Percentiles rank a stretch among this genome's conserved stretches.
phyloP scores from a whole-genome alignment of 331 rosid species.

The Rosa hybrid region DNA sequence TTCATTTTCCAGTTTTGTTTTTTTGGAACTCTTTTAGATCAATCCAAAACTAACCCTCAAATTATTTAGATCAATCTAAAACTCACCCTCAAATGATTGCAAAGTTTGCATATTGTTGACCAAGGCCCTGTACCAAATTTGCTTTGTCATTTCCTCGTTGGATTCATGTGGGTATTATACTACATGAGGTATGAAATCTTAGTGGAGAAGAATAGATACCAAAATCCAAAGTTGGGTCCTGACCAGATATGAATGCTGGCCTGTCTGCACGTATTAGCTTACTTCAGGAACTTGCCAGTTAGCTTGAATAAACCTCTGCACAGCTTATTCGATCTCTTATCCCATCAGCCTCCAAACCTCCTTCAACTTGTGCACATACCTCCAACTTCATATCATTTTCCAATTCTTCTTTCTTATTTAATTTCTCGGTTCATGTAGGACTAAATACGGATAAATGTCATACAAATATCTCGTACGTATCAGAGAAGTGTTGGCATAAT shows the following conservation, averaged over 20 bases:
- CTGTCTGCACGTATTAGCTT: neutral
- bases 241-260: neutral
- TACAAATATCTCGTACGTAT: neutral
- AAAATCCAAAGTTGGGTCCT: neutral
- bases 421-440: neutral
- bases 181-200: neutral
- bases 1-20: neutral
- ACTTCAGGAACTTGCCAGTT: neutral
- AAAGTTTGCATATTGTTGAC: neutral
- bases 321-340: neutral
- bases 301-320: neutral
- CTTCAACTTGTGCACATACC: too few species aligned
- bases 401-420: neutral
- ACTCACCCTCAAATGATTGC: neutral
- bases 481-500: neutral
- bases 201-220: neutral
- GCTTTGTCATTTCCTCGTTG: neutral
- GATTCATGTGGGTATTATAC: neutral
- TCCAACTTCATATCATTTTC: slow-evolving; percentile 1
- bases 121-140: neutral
- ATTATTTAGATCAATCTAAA: neutral
- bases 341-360: neutral
- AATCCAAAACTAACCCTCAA: neutral
- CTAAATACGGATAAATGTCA: neutral
- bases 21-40: neutral